These are phyloP conservation scores for Teratosphaeria gauchensis DNA, from an alignment of 2,329 filamentous ascomycete species.

Conservation along the genomic window DNA sequence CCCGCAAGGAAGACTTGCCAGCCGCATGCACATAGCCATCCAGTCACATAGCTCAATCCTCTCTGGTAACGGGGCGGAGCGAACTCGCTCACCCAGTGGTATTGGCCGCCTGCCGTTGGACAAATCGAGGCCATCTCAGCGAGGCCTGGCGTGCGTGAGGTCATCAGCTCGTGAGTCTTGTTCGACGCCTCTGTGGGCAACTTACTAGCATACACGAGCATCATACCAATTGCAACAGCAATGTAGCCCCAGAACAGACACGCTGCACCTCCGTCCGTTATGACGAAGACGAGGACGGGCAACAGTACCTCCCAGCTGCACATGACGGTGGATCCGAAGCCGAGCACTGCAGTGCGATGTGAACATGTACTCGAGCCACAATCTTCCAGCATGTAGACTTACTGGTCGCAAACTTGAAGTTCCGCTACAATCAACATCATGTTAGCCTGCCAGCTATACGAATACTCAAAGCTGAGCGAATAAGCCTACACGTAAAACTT, in stretches of 20 bases:
- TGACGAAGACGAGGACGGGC: slow-evolving; percentile 9
- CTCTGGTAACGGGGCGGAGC: not conserved
- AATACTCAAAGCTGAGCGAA: not conserved
- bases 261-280: slow-evolving; percentile 15
- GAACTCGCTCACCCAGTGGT: slow-evolving; percentile 1
- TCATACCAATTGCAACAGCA: slow-evolving; percentile 7
- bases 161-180: not conserved
- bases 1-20: slow-evolving; percentile 1
- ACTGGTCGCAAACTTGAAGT: not conserved
- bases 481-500: not conserved
- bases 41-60: not conserved
- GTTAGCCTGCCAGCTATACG: not conserved
- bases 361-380: not conserved
- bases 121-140: slow-evolving; percentile 2
- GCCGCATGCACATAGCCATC: slow-evolving; percentile 1
- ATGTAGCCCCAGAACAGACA: slow-evolving; percentile 16
- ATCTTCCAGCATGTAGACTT: not conserved
- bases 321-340: slow-evolving; percentile 22
- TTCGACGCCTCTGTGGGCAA: not conserved
- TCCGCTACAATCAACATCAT: not conserved
- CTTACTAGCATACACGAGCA: slow-evolving; percentile 9
- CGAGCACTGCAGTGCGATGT: slow-evolving; percentile 13
- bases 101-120: slow-evolving; percentile 3
- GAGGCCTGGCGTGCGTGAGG: not conserved
- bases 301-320: slow-evolving; percentile 16